A percentile compares a stretch with the other conserved stretches of the same genome.
These are phyloP conservation scores for Eutypella sp. DNA, from an alignment of 2,329 filamentous ascomycete species.

Conservation along the genomic window DNA sequence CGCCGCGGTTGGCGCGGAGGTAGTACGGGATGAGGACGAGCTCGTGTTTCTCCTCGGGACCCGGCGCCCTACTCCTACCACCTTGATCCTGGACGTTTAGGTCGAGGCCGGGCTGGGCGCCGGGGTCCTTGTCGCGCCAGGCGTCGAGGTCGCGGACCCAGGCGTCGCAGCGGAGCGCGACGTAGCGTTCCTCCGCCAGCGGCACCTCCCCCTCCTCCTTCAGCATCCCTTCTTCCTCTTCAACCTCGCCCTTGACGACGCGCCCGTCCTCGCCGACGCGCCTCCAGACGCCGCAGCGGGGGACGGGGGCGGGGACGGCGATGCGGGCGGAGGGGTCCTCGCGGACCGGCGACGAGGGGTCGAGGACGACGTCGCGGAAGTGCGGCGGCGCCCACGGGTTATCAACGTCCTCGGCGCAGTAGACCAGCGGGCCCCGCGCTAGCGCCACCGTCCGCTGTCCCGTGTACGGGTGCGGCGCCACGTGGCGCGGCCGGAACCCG, in stretches of 20 bases:
- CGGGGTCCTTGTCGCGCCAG: conserved; percentile 12
- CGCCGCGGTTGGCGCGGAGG: conserved; percentile 49
- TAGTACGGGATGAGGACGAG: conserved; percentile 52
- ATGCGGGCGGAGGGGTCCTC: conserved; percentile 9
- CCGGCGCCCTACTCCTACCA: conserved; percentile 10
- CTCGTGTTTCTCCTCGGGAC: conserved; percentile 17
- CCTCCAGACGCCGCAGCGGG: conserved; percentile 24
- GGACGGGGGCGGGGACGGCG: conserved; percentile 7
- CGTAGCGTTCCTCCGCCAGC: conserved; percentile 21
- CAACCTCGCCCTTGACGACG: neutral
- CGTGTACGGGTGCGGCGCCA: conserved; percentile 51
- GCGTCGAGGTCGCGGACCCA: conserved; percentile 20
- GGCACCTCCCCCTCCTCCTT: conserved; percentile 12
- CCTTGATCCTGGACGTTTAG: conserved; percentile 15
- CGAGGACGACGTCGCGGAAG: conserved; percentile 41
- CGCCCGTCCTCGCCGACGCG: conserved; percentile 15
- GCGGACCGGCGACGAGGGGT: conserved; percentile 9
- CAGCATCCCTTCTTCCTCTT: neutral
- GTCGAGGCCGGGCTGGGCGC: conserved; percentile 17
- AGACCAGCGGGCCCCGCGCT: conserved; percentile 53
- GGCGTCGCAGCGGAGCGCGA: conserved; percentile 21
- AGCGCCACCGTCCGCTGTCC: conserved; percentile 50
- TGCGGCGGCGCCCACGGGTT: conserved; percentile 52
- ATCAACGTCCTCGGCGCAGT: conserved; percentile 56
- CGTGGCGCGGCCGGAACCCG: conserved; percentile 41